A percentile compares a stretch with the other conserved stretches of the same genome.
Evolutionary conservation across 164 flowering plant species (phyloP).

Genomic region (Umbilicus rupestris): DNA sequence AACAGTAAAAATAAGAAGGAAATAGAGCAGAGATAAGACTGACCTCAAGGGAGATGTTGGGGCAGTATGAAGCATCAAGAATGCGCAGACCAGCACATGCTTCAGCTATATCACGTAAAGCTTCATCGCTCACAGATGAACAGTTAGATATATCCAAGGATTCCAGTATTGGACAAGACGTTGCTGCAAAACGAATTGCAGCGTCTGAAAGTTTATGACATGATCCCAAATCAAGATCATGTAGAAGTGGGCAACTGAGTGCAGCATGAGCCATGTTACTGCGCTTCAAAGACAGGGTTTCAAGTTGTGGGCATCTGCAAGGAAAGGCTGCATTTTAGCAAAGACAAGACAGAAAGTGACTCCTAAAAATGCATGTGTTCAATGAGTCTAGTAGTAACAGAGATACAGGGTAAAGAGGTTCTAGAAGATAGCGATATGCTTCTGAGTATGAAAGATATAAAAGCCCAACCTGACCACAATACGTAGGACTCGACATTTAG

Average conservation of each 20-base stretch:
- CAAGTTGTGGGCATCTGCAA: slow-evolving; percentile 85
- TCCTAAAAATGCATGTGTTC: not conserved
- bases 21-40: slow-evolving; percentile 9
- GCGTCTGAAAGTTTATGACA: slow-evolving; percentile 97
- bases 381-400: not conserved
- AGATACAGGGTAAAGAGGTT: too few species aligned
- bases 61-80: slow-evolving; percentile 95
- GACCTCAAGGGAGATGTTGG: slow-evolving; percentile 91
- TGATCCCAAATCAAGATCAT: slow-evolving; percentile 67
- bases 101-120: slow-evolving; percentile 66
- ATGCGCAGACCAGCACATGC: slow-evolving; percentile 50
- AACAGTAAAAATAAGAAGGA: not conserved
- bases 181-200: slow-evolving; percentile 79
- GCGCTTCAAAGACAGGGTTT: slow-evolving; percentile 70
- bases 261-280: slow-evolving; percentile 82
- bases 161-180: slow-evolving; percentile 62
- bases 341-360: not conserved
- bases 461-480: slow-evolving; percentile 57
- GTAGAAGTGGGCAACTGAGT: slow-evolving; percentile 69
- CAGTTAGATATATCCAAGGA: slow-evolving; percentile 86
- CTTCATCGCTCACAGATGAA: slow-evolving; percentile 87
- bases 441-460: not conserved
- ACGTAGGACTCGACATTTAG: slow-evolving; percentile 75
- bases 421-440: too few species aligned
- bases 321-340: slow-evolving; percentile 11